These are phyloP conservation scores for Chenopodium berlandieri DNA, from an alignment of 148 eudicot species.

Conservation along the genomic window DNA sequence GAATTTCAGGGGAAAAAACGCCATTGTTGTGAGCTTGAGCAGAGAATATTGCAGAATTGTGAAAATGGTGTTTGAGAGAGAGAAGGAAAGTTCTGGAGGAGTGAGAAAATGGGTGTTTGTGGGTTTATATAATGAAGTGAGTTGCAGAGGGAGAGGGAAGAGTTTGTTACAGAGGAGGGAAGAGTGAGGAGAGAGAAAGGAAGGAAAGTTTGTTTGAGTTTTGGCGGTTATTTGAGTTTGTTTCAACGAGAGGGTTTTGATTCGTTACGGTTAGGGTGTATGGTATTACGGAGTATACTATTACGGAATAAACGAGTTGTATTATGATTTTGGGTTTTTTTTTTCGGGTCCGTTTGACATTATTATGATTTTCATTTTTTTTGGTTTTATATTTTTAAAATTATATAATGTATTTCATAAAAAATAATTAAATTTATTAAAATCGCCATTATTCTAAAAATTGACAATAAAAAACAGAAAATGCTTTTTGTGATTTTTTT, in stretches of 20 bases:
- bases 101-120: neutral
- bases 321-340: too few species aligned
- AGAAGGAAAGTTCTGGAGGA: neutral
- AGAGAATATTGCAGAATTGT: neutral
- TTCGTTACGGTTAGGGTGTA: neutral
- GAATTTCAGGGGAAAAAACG: neutral
- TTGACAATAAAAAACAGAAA: too few species aligned
- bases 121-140: too few species aligned
- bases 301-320: too few species aligned
- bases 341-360: too few species aligned
- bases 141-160: neutral
- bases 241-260: neutral
- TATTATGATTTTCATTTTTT: too few species aligned
- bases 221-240: neutral
- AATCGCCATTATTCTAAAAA: too few species aligned
- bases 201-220: neutral
- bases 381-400: too few species aligned
- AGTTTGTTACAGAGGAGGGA: neutral
- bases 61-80: neutral
- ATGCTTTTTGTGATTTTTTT: too few species aligned
- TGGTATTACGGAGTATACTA: neutral
- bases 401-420: too few species aligned
- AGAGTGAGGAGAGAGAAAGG: neutral
- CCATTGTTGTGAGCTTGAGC: constrained; percentile 18
- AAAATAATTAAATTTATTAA: too few species aligned